Percentiles rank a stretch among this genome's conserved stretches.
Conservation (phyloP, 2,329 filamentous ascomycete species). For the Venturia oleaginea region DNA sequence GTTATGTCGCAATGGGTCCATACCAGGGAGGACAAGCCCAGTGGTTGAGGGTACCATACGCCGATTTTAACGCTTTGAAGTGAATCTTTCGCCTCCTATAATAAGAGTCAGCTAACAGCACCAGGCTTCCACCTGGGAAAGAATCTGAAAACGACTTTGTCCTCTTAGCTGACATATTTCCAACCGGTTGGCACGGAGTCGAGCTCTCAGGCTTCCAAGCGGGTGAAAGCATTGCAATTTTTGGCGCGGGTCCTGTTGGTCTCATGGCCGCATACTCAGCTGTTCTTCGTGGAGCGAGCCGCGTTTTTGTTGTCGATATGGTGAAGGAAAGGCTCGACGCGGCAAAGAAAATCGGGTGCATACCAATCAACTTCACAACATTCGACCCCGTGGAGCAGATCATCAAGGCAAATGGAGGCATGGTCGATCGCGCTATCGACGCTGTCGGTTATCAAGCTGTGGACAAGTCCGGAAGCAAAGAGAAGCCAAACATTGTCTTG, state of each 20-base stretch:
- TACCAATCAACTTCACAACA: slow-evolving; percentile 52
- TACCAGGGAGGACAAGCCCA: slow-evolving; percentile 52
- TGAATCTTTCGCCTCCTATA: not conserved
- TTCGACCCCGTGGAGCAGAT: slow-evolving; percentile 53
- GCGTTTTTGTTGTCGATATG: slow-evolving; percentile 54
- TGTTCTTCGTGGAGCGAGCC: slow-evolving; percentile 49
- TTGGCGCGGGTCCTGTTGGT: slow-evolving; percentile 54
- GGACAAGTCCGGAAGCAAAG: slow-evolving; percentile 44
- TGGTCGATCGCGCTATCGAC: slow-evolving; percentile 57
- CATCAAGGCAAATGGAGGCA: slow-evolving; percentile 47
- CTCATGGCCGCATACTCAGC: slow-evolving; percentile 62
- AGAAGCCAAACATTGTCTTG: slow-evolving; percentile 54
- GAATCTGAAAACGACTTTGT: slow-evolving; percentile 54
- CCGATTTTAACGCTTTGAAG: slow-evolving; percentile 57
- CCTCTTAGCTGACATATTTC: slow-evolving; percentile 41
- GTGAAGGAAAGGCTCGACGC: slow-evolving; percentile 50
- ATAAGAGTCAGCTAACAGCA: not conserved
- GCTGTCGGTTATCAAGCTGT: slow-evolving; percentile 36
- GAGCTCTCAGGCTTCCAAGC: slow-evolving; percentile 39
- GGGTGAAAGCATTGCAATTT: slow-evolving; percentile 38
- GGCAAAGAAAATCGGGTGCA: slow-evolving; percentile 53
- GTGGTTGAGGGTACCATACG: slow-evolving; percentile 55
- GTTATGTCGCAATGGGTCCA: slow-evolving; percentile 53
- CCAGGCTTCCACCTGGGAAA: slow-evolving; percentile 45
- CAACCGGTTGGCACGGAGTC: slow-evolving; percentile 47